phyloP scores from a whole-genome alignment of 345 rosid species.

The Citrus reticulata region DNA sequence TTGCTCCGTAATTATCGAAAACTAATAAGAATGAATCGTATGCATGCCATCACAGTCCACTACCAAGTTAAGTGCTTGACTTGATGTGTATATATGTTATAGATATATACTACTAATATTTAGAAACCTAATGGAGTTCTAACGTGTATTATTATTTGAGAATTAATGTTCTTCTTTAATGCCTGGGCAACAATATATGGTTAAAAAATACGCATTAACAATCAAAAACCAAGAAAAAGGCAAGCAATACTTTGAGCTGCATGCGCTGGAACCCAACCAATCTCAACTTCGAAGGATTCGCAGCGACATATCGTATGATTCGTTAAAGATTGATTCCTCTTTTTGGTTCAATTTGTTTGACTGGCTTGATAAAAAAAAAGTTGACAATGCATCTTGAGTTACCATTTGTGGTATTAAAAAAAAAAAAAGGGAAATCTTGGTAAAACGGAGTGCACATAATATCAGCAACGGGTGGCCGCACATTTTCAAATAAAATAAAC shows the following conservation, averaged over 20 bases:
- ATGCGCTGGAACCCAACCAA: conserved; percentile 2
- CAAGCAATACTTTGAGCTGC: not conserved
- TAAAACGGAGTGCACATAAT: conserved; percentile 16
- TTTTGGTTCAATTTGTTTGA: not conserved
- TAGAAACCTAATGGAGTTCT: conserved; percentile 4
- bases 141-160: not conserved
- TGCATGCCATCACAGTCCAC: conserved; percentile 8
- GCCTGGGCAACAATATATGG: not conserved
- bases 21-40: not conserved
- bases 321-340: not conserved
- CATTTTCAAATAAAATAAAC: not conserved
- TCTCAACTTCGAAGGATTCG: not conserved
- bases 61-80: not conserved
- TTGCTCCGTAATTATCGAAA: not conserved
- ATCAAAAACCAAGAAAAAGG: not conserved
- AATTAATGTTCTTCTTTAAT: not conserved
- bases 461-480: conserved; percentile 1
- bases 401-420: not conserved
- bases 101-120: not conserved
- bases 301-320: not conserved
- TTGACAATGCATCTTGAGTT: not conserved
- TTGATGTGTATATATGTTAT: not conserved
- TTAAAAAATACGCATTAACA: not conserved
- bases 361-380: not conserved
- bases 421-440: not conserved